Evolutionary conservation across 768 basidiomycete genomes (phyloP), one percentile per base, ranked within the genome.

Genomic region (Candolleomyces aberdarensis): DNA sequence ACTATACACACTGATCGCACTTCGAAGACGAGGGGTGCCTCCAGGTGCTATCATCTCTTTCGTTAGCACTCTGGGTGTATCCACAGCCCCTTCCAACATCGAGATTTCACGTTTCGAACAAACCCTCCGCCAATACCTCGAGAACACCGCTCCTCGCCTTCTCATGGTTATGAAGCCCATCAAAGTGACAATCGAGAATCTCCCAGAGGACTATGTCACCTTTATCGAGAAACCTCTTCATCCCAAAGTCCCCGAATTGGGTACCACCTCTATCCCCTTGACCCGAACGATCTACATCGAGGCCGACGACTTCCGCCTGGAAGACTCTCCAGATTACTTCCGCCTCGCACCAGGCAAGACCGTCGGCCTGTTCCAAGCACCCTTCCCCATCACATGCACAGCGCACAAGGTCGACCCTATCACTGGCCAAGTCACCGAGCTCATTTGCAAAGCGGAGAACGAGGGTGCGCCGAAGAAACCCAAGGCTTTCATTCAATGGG

Each of bases 401-500:
- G 92, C 91, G 5, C 92, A 89, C 80, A 88, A 87, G 75, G 87
- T 81, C 1, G 89, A 97, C 73, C 79, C 87, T 3, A 68, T 72
- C 3, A 86, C 86, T 0, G 92, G 94, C 22, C 76, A 85, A 56
- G 89, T 97, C 6, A 79, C 79, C 4, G 94, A 96, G 72, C 83
- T 99, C 56, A 72, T 89, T 54, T 92, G 89, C 72, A 82, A 79
- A 56, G 75, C 94, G 36, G 95, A 98, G 72, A 85, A 92, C 61
- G 82, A 80, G 43, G 85, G 83, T 10, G 68, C 77, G 15, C 68
- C 76, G 15, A 86, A 84, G 73, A 98, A 96, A 73, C 91, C 92
- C 13, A 98, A 96, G 70, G 86, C 94, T 32, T 98, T 86, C 74
- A 94, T 98, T 67, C 96, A 98, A 69, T 99, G 96, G 96, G 93